phyloP scores from a whole-genome alignment of 2,329 filamentous ascomycete genomes.

The Apiospora marii region DNA sequence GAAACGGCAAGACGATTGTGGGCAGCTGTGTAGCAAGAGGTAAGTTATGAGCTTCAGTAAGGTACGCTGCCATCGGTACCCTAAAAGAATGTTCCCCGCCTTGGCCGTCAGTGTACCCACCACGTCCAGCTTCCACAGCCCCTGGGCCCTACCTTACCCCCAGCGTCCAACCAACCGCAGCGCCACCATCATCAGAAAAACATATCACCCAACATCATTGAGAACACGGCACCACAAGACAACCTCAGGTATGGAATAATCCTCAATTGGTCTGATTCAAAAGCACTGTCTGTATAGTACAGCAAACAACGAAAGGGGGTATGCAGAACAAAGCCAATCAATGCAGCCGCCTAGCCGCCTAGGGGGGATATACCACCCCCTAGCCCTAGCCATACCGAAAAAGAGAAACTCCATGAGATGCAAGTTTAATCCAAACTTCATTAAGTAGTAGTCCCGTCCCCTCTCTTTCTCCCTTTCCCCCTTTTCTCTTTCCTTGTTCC shows the following conservation, averaged over 20 bases:
- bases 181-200: no score
- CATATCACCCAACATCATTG: no score
- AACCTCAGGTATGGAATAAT: not conserved
- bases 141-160: no score
- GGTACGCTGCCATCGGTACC: no score
- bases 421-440: not conserved
- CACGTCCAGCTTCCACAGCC: no score
- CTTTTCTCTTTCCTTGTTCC: not conserved
- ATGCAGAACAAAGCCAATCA: not conserved
- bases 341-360: not conserved
- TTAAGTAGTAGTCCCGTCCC: not conserved
- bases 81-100: no score
- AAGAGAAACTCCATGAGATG: not conserved
- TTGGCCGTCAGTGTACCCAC: no score
- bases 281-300: not conserved
- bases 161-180: no score
- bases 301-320: not conserved
- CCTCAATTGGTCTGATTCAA: not conserved
- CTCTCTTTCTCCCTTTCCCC: not conserved
- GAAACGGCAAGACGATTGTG: no score
- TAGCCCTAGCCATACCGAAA: not conserved
- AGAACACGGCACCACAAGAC: not conserved
- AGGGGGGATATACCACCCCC: not conserved
- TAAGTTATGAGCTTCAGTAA: no score
- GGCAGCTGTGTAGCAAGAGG: no score